Percentiles rank a stretch among this genome's conserved stretches.
phyloP scores from a whole-genome alignment of 768 basidiomycete species.

The Panus rudis region DNA sequence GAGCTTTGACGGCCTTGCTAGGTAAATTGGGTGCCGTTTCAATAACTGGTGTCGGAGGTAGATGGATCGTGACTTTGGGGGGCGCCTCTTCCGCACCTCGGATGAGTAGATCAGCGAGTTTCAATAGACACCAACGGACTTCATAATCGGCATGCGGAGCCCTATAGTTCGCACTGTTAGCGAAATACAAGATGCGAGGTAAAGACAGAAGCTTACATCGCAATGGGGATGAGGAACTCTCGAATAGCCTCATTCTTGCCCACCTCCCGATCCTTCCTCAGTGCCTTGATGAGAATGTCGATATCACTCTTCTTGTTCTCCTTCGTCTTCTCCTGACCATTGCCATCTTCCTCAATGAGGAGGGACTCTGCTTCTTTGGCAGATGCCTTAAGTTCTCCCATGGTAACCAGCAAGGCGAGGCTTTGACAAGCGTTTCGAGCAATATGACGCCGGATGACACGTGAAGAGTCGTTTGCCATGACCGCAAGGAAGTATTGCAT shows the following conservation, averaged over 20 bases:
- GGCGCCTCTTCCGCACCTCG: conserved; percentile 75
- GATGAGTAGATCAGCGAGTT: conserved; percentile 84
- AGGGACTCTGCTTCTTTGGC: conserved; percentile 70
- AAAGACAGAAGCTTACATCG: conserved; percentile 49
- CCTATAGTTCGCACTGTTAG: conserved; percentile 31
- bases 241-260: conserved; percentile 74
- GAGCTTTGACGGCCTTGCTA: no score
- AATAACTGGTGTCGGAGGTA: conserved; percentile 63
- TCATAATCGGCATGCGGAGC: conserved; percentile 76
- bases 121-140: conserved; percentile 86
- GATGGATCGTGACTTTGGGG: conserved; percentile 82
- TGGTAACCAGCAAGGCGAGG: conserved; percentile 74
- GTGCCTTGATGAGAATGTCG: conserved; percentile 77
- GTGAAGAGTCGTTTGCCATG: conserved; percentile 80
- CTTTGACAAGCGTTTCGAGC: conserved; percentile 82
- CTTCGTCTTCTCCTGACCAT: conserved; percentile 58
- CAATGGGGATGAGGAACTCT: conserved; percentile 75
- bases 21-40: conserved; percentile 55
- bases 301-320: conserved; percentile 78
- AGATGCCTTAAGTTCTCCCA: conserved; percentile 83
- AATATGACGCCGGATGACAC: conserved; percentile 78
- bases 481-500: conserved; percentile 86
- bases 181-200: neutral
- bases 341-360: conserved; percentile 84
- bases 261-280: conserved; percentile 83